These are phyloP conservation scores for Hypoxylon trugodes DNA, from an alignment of 495 filamentous ascomycete genomes.

Conservation along the genomic window DNA sequence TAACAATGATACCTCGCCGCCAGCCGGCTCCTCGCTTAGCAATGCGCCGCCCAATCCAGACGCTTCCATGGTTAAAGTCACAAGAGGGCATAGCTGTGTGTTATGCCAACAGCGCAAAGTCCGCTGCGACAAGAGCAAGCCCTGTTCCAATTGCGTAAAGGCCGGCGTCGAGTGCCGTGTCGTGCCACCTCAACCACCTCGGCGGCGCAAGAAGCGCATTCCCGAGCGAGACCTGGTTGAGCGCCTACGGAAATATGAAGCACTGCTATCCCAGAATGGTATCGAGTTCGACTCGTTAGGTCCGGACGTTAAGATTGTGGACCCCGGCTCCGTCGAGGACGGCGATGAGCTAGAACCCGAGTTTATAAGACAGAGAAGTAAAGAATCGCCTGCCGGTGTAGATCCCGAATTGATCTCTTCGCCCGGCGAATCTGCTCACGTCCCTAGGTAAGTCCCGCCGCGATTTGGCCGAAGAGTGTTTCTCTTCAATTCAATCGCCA, in stretches of 20 bases:
- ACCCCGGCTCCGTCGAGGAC: conserved; percentile 53
- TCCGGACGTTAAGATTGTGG: conserved; percentile 52
- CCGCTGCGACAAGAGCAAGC: conserved; percentile 70
- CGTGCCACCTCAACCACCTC: conserved; percentile 64
- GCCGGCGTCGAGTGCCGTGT: conserved; percentile 67
- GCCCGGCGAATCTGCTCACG: conserved; percentile 40
- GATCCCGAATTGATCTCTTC: conserved; percentile 43
- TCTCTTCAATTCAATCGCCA: conserved; percentile 4
- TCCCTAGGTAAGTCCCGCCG: conserved; percentile 28
- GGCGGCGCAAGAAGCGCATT: conserved; percentile 66
- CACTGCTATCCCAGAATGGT: conserved; percentile 60
- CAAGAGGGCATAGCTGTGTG: conserved; percentile 67
- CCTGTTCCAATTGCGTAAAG: conserved; percentile 72
- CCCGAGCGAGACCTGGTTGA: conserved; percentile 61
- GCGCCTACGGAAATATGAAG: conserved; percentile 63
- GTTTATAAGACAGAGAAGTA: conserved; percentile 46
- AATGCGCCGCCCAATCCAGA: conserved; percentile 42
- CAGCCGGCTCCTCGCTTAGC: conserved; percentile 48
- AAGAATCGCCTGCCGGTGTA: conserved; percentile 36
- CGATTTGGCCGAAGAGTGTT: background rate
- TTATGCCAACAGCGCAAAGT: conserved; percentile 74
- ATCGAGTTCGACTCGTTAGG: conserved; percentile 56
- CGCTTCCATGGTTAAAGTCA: conserved; percentile 57
- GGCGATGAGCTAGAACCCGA: conserved; percentile 59
- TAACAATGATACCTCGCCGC: conserved; percentile 44